A percentile compares a stretch with the other conserved stretches of the same genome.
These are phyloP conservation scores for Xylaria scruposa DNA, from an alignment of 495 filamentous ascomycete species.

Conservation along the genomic window DNA sequence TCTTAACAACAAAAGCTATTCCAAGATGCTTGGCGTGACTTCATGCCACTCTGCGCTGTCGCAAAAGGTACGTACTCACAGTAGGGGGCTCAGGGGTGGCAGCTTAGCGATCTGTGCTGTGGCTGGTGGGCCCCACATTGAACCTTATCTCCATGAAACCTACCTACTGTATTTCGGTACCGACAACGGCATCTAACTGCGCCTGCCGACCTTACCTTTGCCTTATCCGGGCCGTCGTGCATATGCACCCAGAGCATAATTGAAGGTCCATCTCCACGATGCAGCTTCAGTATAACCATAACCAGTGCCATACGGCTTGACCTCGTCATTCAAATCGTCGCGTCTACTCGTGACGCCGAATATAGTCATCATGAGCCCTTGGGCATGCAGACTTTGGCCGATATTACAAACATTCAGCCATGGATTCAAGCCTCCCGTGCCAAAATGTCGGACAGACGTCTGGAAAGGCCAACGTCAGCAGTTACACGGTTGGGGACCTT, in stretches of 20 bases:
- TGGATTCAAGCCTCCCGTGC: not conserved
- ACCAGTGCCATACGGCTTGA: not conserved
- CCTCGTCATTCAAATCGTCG: not conserved
- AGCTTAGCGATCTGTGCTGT: not conserved
- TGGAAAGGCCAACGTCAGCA: not conserved
- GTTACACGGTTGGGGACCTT: not conserved
- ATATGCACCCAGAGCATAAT: not conserved
- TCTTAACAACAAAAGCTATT: not conserved
- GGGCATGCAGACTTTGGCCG: not conserved
- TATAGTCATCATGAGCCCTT: not conserved
- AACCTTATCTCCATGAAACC: not conserved
- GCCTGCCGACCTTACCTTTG: not conserved
- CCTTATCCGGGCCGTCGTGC: not conserved
- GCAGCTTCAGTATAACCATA: not conserved
- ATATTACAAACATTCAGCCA: not conserved
- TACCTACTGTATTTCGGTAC: not conserved
- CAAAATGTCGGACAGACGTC: not conserved
- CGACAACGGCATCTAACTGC: not conserved
- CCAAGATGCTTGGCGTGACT: constrained; percentile 27
- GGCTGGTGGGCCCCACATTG: not conserved
- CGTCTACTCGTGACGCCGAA: not conserved
- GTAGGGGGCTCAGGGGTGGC: too few species aligned
- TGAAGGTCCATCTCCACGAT: not conserved
- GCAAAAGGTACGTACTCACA: not conserved
- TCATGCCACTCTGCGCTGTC: constrained; percentile 20